These are phyloP conservation scores for Starmerella gropengiesseri DNA, from an alignment of 805 yeast species.

Conservation along the genomic window DNA sequence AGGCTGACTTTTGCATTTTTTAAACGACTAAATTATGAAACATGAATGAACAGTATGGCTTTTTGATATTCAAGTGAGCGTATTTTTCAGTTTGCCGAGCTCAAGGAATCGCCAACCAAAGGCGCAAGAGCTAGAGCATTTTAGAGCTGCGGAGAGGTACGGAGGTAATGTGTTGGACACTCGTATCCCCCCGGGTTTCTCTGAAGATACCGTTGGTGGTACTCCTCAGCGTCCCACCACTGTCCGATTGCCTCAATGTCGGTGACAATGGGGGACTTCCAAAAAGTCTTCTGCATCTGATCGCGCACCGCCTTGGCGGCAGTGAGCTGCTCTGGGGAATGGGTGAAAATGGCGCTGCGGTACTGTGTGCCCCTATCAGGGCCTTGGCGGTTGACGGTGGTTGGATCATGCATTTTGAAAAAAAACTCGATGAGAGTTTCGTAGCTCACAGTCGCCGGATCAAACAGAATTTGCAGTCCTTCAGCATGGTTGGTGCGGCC, in stretches of 20 bases:
- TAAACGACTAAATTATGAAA: too few species aligned
- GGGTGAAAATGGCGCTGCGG: conserved; percentile 69
- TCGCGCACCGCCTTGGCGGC: conserved; percentile 39
- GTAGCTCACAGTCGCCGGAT: conserved; percentile 51
- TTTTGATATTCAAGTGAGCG: too few species aligned
- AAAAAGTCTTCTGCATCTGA: conserved; percentile 61
- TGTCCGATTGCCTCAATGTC: conserved; percentile 51
- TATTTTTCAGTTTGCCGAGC: too few species aligned
- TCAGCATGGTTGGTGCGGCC: conserved; percentile 78
- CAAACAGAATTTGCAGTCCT: conserved; percentile 69
- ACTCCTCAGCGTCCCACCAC: conserved; percentile 92
- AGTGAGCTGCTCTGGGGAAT: conserved; percentile 39
- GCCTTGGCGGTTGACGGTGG: conserved; percentile 73
- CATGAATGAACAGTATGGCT: too few species aligned
- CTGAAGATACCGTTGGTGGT: conserved; percentile 73
- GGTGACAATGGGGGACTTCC: conserved; percentile 60
- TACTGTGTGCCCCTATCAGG: conserved; percentile 84
- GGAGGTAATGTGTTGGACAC: conserved; percentile 78
- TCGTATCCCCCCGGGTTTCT: conserved; percentile 80
- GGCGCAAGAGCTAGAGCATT: not conserved
- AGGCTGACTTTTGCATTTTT: too few species aligned
- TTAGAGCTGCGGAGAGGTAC: conserved; percentile 40
- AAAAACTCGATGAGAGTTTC: conserved; percentile 67
- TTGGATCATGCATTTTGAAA: conserved; percentile 91
- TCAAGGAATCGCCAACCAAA: not conserved